Conservation (phyloP, 345 rosid genomes). For the Populus euphratica region DNA sequence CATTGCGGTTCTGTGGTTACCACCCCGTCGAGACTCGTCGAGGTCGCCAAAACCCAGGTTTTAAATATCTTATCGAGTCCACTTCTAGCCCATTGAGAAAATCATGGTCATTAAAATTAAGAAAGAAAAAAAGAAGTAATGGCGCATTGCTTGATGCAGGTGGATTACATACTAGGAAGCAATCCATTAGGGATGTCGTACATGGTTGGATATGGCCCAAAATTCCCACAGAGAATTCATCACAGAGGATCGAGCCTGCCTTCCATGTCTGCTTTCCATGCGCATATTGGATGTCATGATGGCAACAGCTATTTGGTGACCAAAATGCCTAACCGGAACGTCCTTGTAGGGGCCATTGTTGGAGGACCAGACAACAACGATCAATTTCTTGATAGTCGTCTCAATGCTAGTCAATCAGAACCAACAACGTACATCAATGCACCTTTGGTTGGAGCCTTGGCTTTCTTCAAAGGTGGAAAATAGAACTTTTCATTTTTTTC, state of each 20-base stretch:
- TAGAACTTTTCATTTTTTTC: no score
- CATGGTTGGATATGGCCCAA: conserved; percentile 31
- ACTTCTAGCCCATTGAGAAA: not conserved
- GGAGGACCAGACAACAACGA: conserved; percentile 20
- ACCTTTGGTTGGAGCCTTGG: conserved; percentile 11
- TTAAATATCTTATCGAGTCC: not conserved
- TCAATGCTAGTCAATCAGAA: conserved; percentile 6
- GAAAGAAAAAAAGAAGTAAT: not conserved
- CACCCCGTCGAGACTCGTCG: conserved; percentile 29
- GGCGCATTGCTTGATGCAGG: conserved; percentile 5
- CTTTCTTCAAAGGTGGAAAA: conserved; percentile 8
- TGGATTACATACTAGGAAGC: conserved; percentile 25
- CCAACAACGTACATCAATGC: conserved; percentile 17
- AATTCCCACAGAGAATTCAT: conserved; percentile 21
- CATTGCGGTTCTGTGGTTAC: conserved; percentile 32
- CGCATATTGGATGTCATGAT: conserved; percentile 1
- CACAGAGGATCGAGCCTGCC: conserved; percentile 27
- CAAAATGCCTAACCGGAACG: not conserved
- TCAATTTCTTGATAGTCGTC: conserved; percentile 1
- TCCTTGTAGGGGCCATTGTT: conserved; percentile 13
- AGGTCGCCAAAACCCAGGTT: conserved; percentile 48
- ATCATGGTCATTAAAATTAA: not conserved
- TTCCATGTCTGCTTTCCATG: not conserved
- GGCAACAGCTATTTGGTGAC: not conserved
- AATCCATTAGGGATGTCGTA: conserved; percentile 26